Evolutionary conservation across 2,329 filamentous ascomycete species (phyloP).

Genomic region (Penicillium sumatraense): DNA sequence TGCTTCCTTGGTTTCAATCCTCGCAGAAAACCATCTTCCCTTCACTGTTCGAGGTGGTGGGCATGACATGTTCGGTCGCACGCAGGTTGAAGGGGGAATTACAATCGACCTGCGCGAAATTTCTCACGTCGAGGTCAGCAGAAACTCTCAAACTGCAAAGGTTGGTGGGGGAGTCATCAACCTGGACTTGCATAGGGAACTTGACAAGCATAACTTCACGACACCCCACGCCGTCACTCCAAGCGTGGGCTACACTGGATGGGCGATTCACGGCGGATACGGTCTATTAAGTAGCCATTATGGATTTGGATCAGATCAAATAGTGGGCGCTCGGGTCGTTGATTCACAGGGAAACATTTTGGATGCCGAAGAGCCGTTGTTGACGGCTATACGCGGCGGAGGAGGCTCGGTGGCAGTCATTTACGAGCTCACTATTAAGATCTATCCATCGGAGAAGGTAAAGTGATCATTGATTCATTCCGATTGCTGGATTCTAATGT

Average conservation of each 20-base stretch:
- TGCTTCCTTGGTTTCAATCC: conserved; percentile 21
- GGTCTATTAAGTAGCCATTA: conserved; percentile 34
- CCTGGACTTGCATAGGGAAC: conserved; percentile 29
- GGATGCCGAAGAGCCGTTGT: conserved; percentile 42
- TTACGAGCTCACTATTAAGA: conserved; percentile 46
- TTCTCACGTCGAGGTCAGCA: conserved; percentile 32
- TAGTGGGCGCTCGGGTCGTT: conserved; percentile 46
- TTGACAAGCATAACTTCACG: conserved; percentile 35
- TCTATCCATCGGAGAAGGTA: conserved; percentile 42
- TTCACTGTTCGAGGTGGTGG: conserved; percentile 42
- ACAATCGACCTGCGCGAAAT: conserved; percentile 47
- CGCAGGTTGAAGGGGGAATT: conserved; percentile 36
- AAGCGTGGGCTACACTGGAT: conserved; percentile 43
- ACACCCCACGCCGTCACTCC: conserved; percentile 29
- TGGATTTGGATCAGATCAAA: conserved; percentile 47
- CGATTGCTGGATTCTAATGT: neutral
- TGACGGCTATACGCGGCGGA: conserved; percentile 47
- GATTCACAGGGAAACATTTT: conserved; percentile 42
- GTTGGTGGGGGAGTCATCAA: conserved; percentile 45
- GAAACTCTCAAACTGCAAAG: conserved; percentile 32
- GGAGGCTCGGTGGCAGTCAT: conserved; percentile 48
- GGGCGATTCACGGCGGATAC: conserved; percentile 46
- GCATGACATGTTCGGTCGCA: conserved; percentile 41
- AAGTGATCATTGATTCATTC: neutral
- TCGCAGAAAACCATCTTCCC: conserved; percentile 20